Evolutionary conservation across 495 filamentous ascomycete species (phyloP), one percentile per base, ranked within the genome.

Genomic region (Trichoderma asperelloides): DNA sequence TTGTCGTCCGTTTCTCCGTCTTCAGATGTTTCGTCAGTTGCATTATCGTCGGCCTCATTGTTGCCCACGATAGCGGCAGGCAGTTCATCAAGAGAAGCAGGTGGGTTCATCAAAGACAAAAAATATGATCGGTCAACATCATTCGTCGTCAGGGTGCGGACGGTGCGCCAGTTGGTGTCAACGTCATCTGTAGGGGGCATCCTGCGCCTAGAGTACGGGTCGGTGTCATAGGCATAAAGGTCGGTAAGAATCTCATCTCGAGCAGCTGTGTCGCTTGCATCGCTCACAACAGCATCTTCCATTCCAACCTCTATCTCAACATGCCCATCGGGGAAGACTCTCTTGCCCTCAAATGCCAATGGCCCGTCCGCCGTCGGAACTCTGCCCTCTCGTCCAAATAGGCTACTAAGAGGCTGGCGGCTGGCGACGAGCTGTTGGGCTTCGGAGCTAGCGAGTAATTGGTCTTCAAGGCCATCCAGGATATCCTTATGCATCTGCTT

Each of bases 401-500:
- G 63, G 81, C 90, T 76, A 83, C 90, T 94, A 65, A 96, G 84
- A 2, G 92, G 92, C 69, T 92, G 89, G 64, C 90, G 85, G 40
- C 91, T 86, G 30, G 86, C 80, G 7, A 96, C 81, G 33, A 96
- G 83, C 69, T 90, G 87, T 45, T 90, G 86, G 18, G 88, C 87
- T 64, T 90, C 88, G 62, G 77, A 82, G 23, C 86, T 87, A 65
- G 88, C 88, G 72, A 91, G 83, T 62, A 87, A 86, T 68, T 93
- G 89, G 66, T 96, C 91, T 69, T 96, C 91, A 73, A 92, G 83
- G 3, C 86, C 87, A 27, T 91, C 88, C 55, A 97, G 82, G 71
- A 96, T 89, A 69, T 97, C 92, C 62, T 84, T 84, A 43, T 93
- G 91, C 70, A 96, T 85, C 72, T 96, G 89, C 70, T 91, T 88